Base-by-base conservation (phyloP, 768 basidiomycete species). In the Tylopilus subfusipes region DNA sequence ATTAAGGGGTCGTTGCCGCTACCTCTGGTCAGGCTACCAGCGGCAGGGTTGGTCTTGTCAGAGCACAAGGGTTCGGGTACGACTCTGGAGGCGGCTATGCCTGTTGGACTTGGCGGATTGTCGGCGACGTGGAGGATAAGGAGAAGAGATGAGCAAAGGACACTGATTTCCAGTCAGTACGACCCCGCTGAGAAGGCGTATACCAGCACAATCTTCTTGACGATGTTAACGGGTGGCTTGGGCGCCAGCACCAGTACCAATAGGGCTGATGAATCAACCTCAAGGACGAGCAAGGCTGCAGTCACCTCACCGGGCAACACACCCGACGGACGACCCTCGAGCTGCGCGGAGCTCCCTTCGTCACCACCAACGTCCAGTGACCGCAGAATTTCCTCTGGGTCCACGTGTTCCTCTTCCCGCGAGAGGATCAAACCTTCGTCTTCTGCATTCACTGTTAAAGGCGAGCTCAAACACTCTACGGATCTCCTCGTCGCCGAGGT, bases 401-500 rank as follows among this genome's bases (percentile, higher is more conserved):
- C 73, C 12, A 55, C 50, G 8, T 65, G 69, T 25, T 73, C 73
- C 27, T 62, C 66, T 13, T 75, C 75, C 5, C 55, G 53, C 33
- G 78, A 78, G 31, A 55, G 58, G 10, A 31, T 66, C 33, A 71
- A 68, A 29, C 45, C 68, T 2, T 57, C 64, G 11, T 76, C 81
- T 5, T 82, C 84, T 10, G 81, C 79, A 29, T 86, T 88, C 62
- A 85, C 81, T 4, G 52, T 77, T 43, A 83, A 82, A 46, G 83
- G 83, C 38, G 84, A 85, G 61, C 77, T 85, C 53, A 78, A 76
- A 52, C 76, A 78, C 42, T 72, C 76, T n/a, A 78, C 79, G 48
- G 91, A 96, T 67, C 70, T 93, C 43, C 71, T 93, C 19, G 82
- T 93, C 18, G 82, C 82, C 2, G 93, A 96, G 70, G 65, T 93